These are phyloP conservation scores for Aspergillus indologenus DNA, from an alignment of 495 filamentous ascomycete species.

Conservation along the genomic window DNA sequence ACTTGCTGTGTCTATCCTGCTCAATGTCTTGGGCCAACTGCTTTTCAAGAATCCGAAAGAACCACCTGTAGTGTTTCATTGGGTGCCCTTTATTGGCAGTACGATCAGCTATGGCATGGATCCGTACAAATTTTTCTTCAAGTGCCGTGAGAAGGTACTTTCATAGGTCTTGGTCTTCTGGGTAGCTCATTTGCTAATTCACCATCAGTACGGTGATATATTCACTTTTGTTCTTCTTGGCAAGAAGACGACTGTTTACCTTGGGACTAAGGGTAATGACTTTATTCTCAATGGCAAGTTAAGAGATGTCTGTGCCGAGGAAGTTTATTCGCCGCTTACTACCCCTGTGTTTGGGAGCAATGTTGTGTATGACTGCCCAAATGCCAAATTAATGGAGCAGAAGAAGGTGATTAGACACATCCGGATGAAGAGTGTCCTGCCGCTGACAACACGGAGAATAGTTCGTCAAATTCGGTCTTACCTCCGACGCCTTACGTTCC, in stretches of 20 bases:
- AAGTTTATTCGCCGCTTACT: conserved; percentile 59
- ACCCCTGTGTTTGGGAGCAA: conserved; percentile 62
- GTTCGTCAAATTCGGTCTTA: conserved; percentile 66
- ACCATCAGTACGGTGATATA: conserved; percentile 57
- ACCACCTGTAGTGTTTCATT: conserved; percentile 64
- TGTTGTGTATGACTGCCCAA: conserved; percentile 66
- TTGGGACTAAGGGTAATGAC: conserved; percentile 61
- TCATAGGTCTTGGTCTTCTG: neutral
- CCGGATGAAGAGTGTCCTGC: neutral
- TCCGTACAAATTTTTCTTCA: conserved; percentile 59
- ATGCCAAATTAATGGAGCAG: conserved; percentile 66
- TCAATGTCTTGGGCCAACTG: conserved; percentile 70
- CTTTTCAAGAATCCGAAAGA: conserved; percentile 64
- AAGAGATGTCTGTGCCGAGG: conserved; percentile 61
- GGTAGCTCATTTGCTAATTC: neutral
- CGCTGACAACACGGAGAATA: conserved; percentile 20
- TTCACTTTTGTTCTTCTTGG: conserved; percentile 65
- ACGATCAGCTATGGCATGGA: conserved; percentile 65
- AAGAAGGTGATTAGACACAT: conserved; percentile 50
- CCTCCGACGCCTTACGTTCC: conserved; percentile 57
- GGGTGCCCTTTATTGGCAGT: conserved; percentile 60
- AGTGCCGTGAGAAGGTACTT: conserved; percentile 51
- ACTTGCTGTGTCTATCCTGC: conserved; percentile 33
- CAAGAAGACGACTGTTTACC: conserved; percentile 58
- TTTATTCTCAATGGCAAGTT: conserved; percentile 63